phyloP scores from a whole-genome alignment of 441 rosid genomes.

The Gossypium lobatum region DNA sequence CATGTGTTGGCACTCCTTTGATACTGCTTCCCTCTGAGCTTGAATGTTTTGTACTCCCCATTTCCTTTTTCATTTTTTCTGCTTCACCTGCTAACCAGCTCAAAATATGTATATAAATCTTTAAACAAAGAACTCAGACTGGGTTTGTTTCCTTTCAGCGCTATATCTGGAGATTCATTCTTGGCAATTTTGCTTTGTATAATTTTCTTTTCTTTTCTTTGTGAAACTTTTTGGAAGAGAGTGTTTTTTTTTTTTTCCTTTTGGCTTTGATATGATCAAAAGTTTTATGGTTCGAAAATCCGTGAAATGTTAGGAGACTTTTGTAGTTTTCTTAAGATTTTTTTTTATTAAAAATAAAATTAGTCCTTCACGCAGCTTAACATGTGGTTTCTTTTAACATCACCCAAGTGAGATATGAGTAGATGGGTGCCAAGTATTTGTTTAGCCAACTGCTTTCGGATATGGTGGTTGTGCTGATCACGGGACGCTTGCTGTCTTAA shows the following conservation, averaged over 20 bases:
- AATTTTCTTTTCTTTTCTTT: background rate
- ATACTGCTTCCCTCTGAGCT: constrained; percentile 38
- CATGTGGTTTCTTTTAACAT: constrained; percentile 8
- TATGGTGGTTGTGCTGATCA: constrained; percentile 9
- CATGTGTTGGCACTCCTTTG: constrained; percentile 72
- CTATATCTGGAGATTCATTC: background rate
- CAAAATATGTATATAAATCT: background rate
- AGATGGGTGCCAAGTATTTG: background rate
- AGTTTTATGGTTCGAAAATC: constrained; percentile 21
- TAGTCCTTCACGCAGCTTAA: background rate
- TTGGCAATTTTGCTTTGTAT: background rate
- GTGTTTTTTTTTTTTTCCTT: background rate
- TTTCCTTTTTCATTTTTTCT: constrained; percentile 24
- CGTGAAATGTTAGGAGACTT: constrained; percentile 34
- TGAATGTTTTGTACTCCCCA: constrained; percentile 42
- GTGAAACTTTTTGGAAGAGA: background rate
- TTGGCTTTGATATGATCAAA: background rate
- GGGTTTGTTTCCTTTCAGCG: background rate
- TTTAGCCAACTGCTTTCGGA: background rate
- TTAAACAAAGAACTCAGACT: background rate
- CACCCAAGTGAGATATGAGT: background rate
- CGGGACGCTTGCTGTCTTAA: constrained; percentile 1
- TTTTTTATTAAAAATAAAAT: background rate
- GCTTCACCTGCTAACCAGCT: background rate
- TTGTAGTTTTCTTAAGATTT: background rate